Conservation (phyloP, 768 basidiomycete species). For the Kwoniella sp. region DNA sequence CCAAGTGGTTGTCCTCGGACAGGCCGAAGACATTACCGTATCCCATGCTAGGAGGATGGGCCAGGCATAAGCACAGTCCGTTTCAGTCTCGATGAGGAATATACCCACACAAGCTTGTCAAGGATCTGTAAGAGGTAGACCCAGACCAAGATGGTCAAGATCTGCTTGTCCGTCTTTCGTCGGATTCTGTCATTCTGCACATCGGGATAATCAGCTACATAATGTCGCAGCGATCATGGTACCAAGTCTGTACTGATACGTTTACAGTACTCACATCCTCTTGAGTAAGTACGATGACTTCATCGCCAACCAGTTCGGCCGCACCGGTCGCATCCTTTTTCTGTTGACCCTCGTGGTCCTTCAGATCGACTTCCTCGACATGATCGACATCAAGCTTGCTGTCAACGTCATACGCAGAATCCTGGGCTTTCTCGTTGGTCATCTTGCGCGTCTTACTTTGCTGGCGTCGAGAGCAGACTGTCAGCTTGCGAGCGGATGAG, state of each 20-base stretch:
- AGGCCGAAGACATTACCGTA: constrained; percentile 49
- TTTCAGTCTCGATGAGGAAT: no score
- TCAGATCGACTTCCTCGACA: constrained; percentile 7
- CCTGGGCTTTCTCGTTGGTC: background rate
- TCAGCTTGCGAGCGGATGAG: no score
- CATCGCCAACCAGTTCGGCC: constrained; percentile 1
- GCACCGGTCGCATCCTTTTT: background rate
- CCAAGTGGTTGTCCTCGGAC: constrained; percentile 8
- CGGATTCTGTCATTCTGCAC: constrained; percentile 32
- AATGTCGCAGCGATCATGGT: no score
- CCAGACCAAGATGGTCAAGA: constrained; percentile 46
- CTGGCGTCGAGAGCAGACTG: background rate
- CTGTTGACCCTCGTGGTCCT: background rate
- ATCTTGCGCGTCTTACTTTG: background rate
- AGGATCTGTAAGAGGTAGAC: constrained; percentile 51
- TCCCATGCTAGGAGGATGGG: constrained; percentile 30
- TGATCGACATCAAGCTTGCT: constrained; percentile 2
- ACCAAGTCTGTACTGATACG: background rate
- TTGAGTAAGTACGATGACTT: constrained; percentile 3
- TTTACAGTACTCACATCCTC: constrained; percentile 4
- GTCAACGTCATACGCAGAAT: background rate
- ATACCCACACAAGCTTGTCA: constrained; percentile 27
- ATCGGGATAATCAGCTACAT: background rate
- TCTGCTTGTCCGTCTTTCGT: constrained; percentile 44
- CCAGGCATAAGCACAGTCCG: no score